A percentile compares a stretch with the other conserved stretches of the same genome.
These are phyloP conservation scores for Daldinia bambusicola DNA, from an alignment of 495 filamentous ascomycete species.

Conservation along the genomic window DNA sequence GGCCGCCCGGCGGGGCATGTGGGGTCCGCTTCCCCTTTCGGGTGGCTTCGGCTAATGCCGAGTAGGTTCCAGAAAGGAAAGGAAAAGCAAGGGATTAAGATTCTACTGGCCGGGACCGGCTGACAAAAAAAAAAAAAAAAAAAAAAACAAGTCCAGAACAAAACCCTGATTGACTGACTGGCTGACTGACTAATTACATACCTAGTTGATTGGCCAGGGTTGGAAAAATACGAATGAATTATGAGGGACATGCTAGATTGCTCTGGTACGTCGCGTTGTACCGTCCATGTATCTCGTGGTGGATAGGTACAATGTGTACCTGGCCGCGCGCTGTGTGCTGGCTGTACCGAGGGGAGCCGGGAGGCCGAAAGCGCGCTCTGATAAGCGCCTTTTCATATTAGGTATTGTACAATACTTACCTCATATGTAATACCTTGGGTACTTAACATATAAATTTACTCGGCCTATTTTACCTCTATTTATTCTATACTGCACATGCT, in stretches of 20 bases:
- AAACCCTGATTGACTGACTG: not conserved
- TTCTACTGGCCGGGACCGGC: not conserved
- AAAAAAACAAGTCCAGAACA: no score
- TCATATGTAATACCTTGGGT: no score
- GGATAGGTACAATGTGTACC: not conserved
- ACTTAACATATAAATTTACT: no score
- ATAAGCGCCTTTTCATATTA: conserved; percentile 1
- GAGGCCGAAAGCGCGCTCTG: conserved; percentile 1
- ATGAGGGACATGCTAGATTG: no score
- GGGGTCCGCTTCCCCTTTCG: not conserved
- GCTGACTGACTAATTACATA: no score
- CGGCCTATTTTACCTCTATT: not conserved
- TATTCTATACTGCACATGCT: no score
- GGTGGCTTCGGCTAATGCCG: conserved; percentile 30
- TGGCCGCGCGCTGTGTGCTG: not conserved
- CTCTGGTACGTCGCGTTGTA: no score
- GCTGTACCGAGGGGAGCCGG: not conserved
- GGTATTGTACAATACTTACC: no score
- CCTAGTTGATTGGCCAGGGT: no score
- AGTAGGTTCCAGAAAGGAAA: conserved; percentile 23
- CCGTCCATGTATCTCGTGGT: no score
- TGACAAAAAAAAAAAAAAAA: no score
- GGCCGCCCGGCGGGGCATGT: not conserved
- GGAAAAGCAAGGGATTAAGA: not conserved
- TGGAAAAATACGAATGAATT: not conserved